phyloP scores from a whole-genome alignment of 257 asterid genomes.

The Ehretia macrophylla region DNA sequence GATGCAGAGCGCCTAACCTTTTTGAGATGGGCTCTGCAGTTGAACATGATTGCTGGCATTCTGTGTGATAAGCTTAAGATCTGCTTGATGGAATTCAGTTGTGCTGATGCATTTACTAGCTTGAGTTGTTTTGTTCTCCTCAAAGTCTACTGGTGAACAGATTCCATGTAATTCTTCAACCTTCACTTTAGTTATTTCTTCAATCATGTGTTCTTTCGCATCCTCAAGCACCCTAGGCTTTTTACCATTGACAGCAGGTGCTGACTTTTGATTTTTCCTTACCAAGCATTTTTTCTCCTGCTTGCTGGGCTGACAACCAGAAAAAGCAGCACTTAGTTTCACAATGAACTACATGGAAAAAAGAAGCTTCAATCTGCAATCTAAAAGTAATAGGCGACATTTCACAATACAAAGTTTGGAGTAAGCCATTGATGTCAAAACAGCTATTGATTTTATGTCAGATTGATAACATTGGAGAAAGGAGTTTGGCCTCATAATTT shows the following conservation, averaged over 20 bases:
- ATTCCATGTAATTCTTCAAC: slow-evolving; percentile 32
- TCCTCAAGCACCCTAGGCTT: slow-evolving; percentile 28
- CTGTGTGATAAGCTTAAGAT: slow-evolving; percentile 22
- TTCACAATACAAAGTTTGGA: neutral
- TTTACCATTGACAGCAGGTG: slow-evolving; percentile 32
- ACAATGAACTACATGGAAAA: slow-evolving; percentile 1
- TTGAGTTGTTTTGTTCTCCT: slow-evolving; percentile 12
- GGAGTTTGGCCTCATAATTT: slow-evolving; percentile 2
- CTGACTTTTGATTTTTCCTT: slow-evolving; percentile 42
- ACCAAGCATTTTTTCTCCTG: slow-evolving; percentile 35
- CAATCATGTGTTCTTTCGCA: slow-evolving; percentile 23
- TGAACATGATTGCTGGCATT: slow-evolving; percentile 18
- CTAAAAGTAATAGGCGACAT: neutral
- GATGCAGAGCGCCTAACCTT: slow-evolving; percentile 34
- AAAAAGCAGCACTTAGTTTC: slow-evolving; percentile 8
- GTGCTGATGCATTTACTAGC: slow-evolving; percentile 19
- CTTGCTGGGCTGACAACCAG: slow-evolving; percentile 29
- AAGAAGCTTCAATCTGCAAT: neutral
- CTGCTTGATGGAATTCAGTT: slow-evolving; percentile 22
- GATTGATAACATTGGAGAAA: neutral
- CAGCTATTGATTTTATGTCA: too few species aligned
- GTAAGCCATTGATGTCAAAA: too few species aligned
- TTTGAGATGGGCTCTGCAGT: slow-evolving; percentile 20
- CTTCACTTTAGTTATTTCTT: slow-evolving; percentile 20
- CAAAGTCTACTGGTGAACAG: slow-evolving; percentile 16